Conservation (phyloP, 768 basidiomycete genomes). For the Tricholoma furcatifolium region DNA sequence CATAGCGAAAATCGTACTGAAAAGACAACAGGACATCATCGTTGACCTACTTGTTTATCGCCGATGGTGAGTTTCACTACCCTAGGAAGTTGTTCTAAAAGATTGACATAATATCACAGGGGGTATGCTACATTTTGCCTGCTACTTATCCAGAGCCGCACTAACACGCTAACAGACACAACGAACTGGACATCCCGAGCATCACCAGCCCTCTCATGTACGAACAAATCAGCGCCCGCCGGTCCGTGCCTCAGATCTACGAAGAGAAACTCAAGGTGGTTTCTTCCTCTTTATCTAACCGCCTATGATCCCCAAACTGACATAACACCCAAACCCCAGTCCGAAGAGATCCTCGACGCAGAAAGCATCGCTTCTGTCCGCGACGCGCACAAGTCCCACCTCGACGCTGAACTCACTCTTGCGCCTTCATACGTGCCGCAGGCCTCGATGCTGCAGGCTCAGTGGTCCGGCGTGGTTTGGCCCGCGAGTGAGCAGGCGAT, state of each 20-base stretch:
- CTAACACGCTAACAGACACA: conserved; percentile 52
- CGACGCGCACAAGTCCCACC: conserved; percentile 53
- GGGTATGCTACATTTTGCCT: conserved; percentile 30
- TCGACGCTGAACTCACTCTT: conserved; percentile 59
- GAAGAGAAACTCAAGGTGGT: conserved; percentile 72
- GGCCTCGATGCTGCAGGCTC: conserved; percentile 57
- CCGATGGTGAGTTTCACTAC: conserved; percentile 51
- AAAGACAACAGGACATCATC: conserved; percentile 62
- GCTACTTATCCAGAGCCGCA: too few species aligned
- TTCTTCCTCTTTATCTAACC: conserved; percentile 17
- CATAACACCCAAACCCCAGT: conserved; percentile 24
- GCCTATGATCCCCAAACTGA: background rate
- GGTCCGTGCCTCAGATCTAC: conserved; percentile 78
- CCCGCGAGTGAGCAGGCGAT: conserved; percentile 56
- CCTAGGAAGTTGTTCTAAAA: background rate
- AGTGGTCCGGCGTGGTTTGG: conserved; percentile 70
- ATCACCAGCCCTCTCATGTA: conserved; percentile 94
- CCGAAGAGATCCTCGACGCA: conserved; percentile 51
- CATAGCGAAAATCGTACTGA: background rate
- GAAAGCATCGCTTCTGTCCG: conserved; percentile 52
- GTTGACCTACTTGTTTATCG: conserved; percentile 89
- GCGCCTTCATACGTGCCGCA: conserved; percentile 48
- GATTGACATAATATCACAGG: conserved; percentile 23
- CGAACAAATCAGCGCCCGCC: conserved; percentile 74
- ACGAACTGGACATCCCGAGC: conserved; percentile 83